Evolutionary conservation across 2,329 filamentous ascomycete genomes (phyloP).

Genomic region (Sclerotinia minor): DNA sequence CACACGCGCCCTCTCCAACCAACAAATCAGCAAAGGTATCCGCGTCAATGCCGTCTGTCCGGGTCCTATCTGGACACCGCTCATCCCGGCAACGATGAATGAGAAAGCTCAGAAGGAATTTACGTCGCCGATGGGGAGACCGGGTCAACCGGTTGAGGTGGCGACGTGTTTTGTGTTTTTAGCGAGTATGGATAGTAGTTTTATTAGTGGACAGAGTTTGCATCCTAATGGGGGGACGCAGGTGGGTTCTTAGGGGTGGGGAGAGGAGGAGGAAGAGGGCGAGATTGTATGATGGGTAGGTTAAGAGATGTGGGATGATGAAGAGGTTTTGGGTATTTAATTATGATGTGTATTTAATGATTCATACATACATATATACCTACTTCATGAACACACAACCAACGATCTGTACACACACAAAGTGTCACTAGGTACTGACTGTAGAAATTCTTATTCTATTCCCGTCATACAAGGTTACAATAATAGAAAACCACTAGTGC

Average conservation of each 20-base stretch:
- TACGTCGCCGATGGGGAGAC: conserved; percentile 71
- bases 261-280: not conserved
- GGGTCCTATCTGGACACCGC: conserved; percentile 75
- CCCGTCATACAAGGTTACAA: no score
- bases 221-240: conserved; percentile 62
- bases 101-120: conserved; percentile 71
- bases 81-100: conserved; percentile 73
- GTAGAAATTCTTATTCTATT: not conserved
- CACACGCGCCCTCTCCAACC: conserved; percentile 74
- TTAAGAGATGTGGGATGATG: no score
- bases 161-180: conserved; percentile 81
- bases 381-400: not conserved
- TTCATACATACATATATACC: not conserved
- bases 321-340: no score
- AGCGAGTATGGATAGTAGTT: conserved; percentile 70
- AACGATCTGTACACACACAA: fast-evolving
- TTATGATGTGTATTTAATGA: no score
- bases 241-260: conserved; percentile 45
- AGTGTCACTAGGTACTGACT: no score
- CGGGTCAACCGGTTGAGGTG: conserved; percentile 78
- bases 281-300: no score
- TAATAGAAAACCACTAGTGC: no score
- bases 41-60: conserved; percentile 76
- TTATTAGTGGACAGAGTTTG: conserved; percentile 71
- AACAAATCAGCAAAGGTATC: conserved; percentile 70